phyloP scores from a whole-genome alignment of 2,329 filamentous ascomycete genomes.

The Didymella pinodella region DNA sequence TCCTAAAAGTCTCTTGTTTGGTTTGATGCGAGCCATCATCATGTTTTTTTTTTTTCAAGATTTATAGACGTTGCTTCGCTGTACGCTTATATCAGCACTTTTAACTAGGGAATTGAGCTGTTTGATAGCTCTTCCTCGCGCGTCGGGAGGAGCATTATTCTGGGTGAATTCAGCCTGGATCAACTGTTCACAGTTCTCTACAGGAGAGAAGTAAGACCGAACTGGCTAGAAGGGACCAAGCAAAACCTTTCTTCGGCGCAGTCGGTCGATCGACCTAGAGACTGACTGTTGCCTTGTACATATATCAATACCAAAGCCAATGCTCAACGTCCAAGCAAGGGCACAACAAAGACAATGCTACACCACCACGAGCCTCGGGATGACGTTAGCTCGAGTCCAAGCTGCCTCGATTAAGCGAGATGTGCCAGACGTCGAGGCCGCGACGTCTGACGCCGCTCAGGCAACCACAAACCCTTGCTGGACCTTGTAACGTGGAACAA shows the following conservation, averaged over 20 bases:
- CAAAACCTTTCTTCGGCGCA: conserved; percentile 17
- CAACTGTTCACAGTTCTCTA: conserved; percentile 16
- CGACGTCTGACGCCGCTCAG: conserved; percentile 12
- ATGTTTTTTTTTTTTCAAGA: neutral
- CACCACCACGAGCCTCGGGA: conserved; percentile 24
- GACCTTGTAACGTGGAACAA: neutral
- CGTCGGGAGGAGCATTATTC: conserved; percentile 13
- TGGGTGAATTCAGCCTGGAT: conserved; percentile 15
- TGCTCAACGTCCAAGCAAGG: conserved; percentile 23
- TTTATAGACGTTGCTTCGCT: conserved; percentile 16
- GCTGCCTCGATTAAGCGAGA: conserved; percentile 20
- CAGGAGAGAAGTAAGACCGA: neutral
- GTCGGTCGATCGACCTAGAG: conserved; percentile 21
- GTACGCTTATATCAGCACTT: conserved; percentile 11
- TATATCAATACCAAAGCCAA: conserved; percentile 31
- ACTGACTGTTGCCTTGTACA: conserved; percentile 32
- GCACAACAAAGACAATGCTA: conserved; percentile 15
- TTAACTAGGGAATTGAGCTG: conserved; percentile 17
- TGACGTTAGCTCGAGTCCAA: conserved; percentile 28
- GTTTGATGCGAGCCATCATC: conserved; percentile 2
- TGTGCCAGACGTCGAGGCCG: conserved; percentile 17
- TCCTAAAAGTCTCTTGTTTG: conserved; percentile 40
- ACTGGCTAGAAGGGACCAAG: conserved; percentile 13
- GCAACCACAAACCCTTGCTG: conserved; percentile 1
- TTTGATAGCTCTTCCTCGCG: conserved; percentile 19